phyloP scores from a whole-genome alignment of 169 alveolate species.

The Babesia ovata region DNA sequence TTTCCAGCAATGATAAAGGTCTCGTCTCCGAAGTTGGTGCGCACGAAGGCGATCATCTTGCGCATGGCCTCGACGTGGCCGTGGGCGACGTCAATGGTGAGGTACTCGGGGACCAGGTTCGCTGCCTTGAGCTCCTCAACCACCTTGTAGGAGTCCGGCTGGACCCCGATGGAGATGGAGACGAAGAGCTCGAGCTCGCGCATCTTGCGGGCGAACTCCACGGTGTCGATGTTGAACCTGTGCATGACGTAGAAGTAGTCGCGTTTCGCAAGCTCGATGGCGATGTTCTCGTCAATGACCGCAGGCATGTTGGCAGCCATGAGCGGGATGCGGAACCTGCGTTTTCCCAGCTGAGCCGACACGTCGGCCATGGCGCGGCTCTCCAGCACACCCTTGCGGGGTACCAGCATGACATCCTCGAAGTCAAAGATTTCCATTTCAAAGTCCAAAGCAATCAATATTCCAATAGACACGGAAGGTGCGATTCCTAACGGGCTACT shows the following conservation, averaged over 20 bases:
- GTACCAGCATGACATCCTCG: slow-evolving; percentile 58
- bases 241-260: slow-evolving; percentile 67
- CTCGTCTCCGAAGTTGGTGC: slow-evolving; percentile 28
- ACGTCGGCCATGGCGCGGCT: slow-evolving; percentile 55
- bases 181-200: slow-evolving; percentile 33
- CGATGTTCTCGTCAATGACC: slow-evolving; percentile 59
- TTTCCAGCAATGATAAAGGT: slow-evolving; percentile 90
- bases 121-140: slow-evolving; percentile 38
- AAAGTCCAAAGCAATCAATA: too few relatives aligned
- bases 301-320: slow-evolving; percentile 69
- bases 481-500: too few relatives aligned
- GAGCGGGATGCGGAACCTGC: slow-evolving; percentile 55
- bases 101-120: slow-evolving; percentile 47
- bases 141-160: slow-evolving; percentile 38
- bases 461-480: too few relatives aligned
- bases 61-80: slow-evolving; percentile 47
- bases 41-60: slow-evolving; percentile 36
- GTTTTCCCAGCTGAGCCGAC: slow-evolving; percentile 51
- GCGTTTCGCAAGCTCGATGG: slow-evolving; percentile 49
- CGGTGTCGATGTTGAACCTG: slow-evolving; percentile 45
- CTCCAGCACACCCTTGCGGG: slow-evolving; percentile 47
- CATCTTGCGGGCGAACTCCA: slow-evolving; percentile 51
- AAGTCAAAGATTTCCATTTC: slow-evolving; percentile 36
- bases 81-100: slow-evolving; percentile 64
- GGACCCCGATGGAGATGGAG: slow-evolving; percentile 61